Evolutionary conservation across 1,284 basidiomycete species (phyloP), one percentile per base, ranked within the genome.

Genomic region (Flammula alnicola): DNA sequence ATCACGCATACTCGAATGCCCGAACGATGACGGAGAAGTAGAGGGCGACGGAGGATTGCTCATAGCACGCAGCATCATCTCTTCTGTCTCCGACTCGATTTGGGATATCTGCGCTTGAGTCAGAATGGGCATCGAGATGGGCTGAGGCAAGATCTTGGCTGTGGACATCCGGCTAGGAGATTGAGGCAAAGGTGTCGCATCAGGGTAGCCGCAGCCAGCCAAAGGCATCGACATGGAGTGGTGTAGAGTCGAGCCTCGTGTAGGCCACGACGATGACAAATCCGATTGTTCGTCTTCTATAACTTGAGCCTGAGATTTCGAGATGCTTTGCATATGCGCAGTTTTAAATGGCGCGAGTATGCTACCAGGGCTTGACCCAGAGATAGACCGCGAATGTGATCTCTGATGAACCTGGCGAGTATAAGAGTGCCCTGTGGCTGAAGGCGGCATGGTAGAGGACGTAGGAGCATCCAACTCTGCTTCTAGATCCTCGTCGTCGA

Each of bases 191-290:
- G 35, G 39, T 14, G 17, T 6, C 8, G 32, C 23, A 19, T 38
- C 19, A 14, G 23, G 22, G 14, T 26, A 37, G 27, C 33, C 5
- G 19, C 19, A 10, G 23, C 31, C 4, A n/a, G 33, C 45, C 3
- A 52, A 32, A n/a, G 53, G 56, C 56, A 58, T 58, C 8, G 56
- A 57, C 3, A 29, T 33, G 9, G 56, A 57, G 33, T 57, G 56
- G 17, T 54, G 45, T 29, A 57, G 26, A 14, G 22, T 30, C 12
- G 35, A 19, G n/a, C n/a, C n/a, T 17, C 47, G 46, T 8, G 43
- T 32, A 5, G 42, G 16, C 3, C 36, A 26, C 14, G 23, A 20
- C 5, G 19, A 32, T 30, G 26, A 12, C 14, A 27, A 47, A 6
- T 19, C 30, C 14, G 8, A 17, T 23, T 30, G 20, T 9, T 38